Evolutionary conservation across 1,139 yeast genomes (phyloP), one percentile per base, ranked within the genome.

Genomic region (Debaryomycetaceae sp.): DNA sequence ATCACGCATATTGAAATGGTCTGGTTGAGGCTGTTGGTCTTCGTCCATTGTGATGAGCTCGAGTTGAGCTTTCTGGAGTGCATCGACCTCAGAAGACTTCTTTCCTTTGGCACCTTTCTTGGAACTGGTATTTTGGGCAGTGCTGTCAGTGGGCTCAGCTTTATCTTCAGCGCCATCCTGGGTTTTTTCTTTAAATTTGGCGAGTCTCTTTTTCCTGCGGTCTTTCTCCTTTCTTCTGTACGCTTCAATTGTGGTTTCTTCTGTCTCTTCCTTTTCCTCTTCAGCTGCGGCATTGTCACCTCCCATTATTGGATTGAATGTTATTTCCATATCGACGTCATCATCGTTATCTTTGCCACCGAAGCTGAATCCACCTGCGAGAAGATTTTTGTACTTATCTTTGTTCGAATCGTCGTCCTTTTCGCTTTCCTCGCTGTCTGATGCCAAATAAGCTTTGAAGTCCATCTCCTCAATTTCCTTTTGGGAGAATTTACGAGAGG

Each of bases 381-480:
- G 75, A 34, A 88, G 65, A 32, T 74, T 74, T 53, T 81, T 79
- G 59, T 89, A 85, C 56, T 84, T 87, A 46, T 73, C 77, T 50
- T 76, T 80, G 47, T 70, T 53, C 15, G 63, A 67, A 6, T 63
- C 59, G 30, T 47, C 67, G 13, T 61, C 73, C 26, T 69, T 83
- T 17, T 72, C 71, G 36, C 61, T 62, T 7, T 53, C 67, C 22
- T 86, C 95, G 48, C 86, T 79, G 54, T 87, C 96, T 36, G 95
- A 84, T 0, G 98, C 99, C 43, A 94, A 69, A 54, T 94, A 94
- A 2, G 98, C 97, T 56, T 88, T 83, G 67, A 91, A 85, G 60
- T 94, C 98, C 94, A 91, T 88, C 38, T 91, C 97, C 50, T 92
- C 98, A 38, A 91, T 75, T 57, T 94, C 98, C 59, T 85, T 83